A percentile compares a stretch with the other conserved stretches of the same genome.
Evolutionary conservation across 495 filamentous ascomycete species (phyloP).

Genomic region (Glonium stellatum): DNA sequence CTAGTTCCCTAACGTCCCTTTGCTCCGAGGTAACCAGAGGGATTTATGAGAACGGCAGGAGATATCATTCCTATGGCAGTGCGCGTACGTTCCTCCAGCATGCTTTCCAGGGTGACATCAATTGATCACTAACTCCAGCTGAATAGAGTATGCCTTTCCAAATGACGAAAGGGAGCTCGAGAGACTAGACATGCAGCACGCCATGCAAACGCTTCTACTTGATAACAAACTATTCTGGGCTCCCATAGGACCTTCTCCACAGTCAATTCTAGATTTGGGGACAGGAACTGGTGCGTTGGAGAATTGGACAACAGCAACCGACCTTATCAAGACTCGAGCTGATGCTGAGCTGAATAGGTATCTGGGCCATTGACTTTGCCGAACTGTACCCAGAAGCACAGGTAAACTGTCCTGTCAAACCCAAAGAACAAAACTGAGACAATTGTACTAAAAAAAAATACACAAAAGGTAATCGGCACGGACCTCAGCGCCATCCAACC

Average conservation of each 20-base stretch:
- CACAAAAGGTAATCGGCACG: constrained; percentile 28
- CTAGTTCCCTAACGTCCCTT: too few species aligned
- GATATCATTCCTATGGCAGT: constrained; percentile 3
- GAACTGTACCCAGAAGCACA: too few species aligned
- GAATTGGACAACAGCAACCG: too few species aligned
- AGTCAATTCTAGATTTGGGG: constrained; percentile 5
- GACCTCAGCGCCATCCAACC: constrained; percentile 5
- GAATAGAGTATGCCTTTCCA: constrained; percentile 4
- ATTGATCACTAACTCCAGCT: neutral
- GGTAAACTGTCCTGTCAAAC: too few species aligned
- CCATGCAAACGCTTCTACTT: neutral
- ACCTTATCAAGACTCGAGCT: too few species aligned
- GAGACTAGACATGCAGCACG: constrained; percentile 10
- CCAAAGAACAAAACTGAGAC: too few species aligned
- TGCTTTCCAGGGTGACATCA: neutral
- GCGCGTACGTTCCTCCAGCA: neutral
- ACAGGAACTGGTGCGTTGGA: neutral
- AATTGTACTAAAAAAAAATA: constrained; percentile 39
- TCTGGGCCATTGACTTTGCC: constrained; percentile 9
- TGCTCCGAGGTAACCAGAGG: too few species aligned
- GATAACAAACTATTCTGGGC: constrained; percentile 8
- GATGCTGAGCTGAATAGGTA: neutral
- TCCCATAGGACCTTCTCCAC: neutral
- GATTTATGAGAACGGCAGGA: constrained; percentile 2
- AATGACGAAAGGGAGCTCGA: constrained; percentile 12